Conservation (phyloP, 2,329 filamentous ascomycete species). For the Phyllachora maydis region DNA sequence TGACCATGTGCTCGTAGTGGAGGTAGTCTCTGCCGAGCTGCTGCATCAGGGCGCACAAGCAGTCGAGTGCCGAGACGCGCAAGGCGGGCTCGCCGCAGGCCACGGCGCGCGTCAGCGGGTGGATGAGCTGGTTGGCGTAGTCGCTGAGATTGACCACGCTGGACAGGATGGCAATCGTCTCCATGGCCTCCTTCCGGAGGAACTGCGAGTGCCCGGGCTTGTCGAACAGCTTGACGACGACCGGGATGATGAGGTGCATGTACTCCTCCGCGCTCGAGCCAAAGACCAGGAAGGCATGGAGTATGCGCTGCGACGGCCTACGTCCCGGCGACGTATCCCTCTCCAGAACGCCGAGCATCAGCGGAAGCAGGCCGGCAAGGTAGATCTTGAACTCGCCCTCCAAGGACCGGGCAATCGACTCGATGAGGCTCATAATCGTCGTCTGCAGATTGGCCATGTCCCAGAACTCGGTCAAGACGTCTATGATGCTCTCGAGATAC, state of each 20-base stretch:
- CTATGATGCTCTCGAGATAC: slow-evolving; percentile 70
- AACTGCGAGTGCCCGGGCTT: slow-evolving; percentile 62
- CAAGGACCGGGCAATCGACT: slow-evolving; percentile 80
- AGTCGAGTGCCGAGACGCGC: slow-evolving; percentile 72
- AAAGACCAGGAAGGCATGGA: slow-evolving; percentile 92
- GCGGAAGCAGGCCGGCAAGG: slow-evolving; percentile 65
- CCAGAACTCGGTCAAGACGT: slow-evolving; percentile 82
- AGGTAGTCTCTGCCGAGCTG: slow-evolving; percentile 90
- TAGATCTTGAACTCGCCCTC: slow-evolving; percentile 98
- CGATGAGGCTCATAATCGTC: slow-evolving; percentile 79
- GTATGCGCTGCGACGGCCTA: slow-evolving; percentile 69
- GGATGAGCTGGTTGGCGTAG: slow-evolving; percentile 89
- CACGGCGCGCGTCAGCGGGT: slow-evolving; percentile 72
- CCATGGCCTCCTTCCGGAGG: slow-evolving; percentile 74
- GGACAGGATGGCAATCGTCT: slow-evolving; percentile 84
- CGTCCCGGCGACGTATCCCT: slow-evolving; percentile 59
- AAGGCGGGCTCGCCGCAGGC: slow-evolving; percentile 51
- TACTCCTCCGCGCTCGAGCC: slow-evolving; percentile 93
- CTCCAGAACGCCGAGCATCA: slow-evolving; percentile 89
- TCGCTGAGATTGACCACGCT: slow-evolving; percentile 94
- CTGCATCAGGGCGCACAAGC: slow-evolving; percentile 83
- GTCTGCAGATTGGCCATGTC: slow-evolving; percentile 63
- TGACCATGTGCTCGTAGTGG: slow-evolving; percentile 84
- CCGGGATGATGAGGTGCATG: slow-evolving; percentile 95
- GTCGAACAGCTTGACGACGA: slow-evolving; percentile 87